phyloP scores from a whole-genome alignment of 192 early-diverging fungal species.

The Polychytrium aggregatum region DNA sequence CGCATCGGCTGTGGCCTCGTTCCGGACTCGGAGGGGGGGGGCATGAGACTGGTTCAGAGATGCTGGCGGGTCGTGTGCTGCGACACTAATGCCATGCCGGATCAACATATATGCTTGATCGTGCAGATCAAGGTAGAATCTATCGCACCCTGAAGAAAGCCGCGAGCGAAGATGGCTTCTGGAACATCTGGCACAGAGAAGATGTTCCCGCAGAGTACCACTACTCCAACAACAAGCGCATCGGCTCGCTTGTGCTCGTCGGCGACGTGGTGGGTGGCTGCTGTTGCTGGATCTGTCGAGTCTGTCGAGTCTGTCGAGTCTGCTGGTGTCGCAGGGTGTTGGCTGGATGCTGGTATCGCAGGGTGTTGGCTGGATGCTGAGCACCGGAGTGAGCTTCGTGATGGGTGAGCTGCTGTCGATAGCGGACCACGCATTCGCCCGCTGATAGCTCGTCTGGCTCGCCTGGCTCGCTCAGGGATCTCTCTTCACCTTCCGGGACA shows the following conservation, averaged over 20 bases:
- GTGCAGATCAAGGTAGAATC: constrained; percentile 30
- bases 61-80: no score
- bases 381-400: neutral
- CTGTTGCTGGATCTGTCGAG: constrained; percentile 1
- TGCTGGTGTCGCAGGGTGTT: no score
- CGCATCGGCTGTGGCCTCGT: neutral
- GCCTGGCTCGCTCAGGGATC: no score
- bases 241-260: constrained; percentile 61
- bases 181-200: constrained; percentile 54
- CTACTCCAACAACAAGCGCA: constrained; percentile 52
- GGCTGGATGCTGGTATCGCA: no score
- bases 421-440: no score
- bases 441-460: no score
- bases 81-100: neutral
- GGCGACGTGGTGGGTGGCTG: constrained; percentile 45
- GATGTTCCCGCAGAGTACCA: constrained; percentile 64
- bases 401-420: no score
- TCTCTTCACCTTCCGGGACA: no score
- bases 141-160: constrained; percentile 38
- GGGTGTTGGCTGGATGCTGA: no score
- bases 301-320: no score
- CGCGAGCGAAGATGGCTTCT: constrained; percentile 17
- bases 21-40: no score
- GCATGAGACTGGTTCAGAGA: no score
- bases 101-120: neutral